phyloP scores from a whole-genome alignment of 441 rosid species.

The Populus hybrid region DNA sequence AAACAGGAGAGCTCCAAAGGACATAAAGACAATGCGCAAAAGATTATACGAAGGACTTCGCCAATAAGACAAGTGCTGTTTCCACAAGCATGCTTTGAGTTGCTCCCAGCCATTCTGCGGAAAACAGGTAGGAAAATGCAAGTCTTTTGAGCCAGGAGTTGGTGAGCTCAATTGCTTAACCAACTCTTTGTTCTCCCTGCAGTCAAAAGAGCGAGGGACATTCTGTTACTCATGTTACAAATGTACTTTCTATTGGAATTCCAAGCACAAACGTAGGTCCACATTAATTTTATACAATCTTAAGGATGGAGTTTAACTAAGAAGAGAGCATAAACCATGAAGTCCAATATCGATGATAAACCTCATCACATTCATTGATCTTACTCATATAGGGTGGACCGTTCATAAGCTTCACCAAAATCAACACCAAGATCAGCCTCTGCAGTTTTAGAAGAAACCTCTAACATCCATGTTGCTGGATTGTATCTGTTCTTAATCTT shows the following conservation, averaged over 20 bases:
- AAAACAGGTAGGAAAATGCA: slow-evolving; percentile 44
- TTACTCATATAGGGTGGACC: slow-evolving; percentile 37
- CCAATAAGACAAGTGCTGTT: slow-evolving; percentile 69
- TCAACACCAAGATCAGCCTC: slow-evolving; percentile 50
- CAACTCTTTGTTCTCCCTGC: slow-evolving; percentile 39
- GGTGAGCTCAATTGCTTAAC: slow-evolving; percentile 39
- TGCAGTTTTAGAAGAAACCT: slow-evolving; percentile 47
- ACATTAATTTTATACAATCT: not conserved
- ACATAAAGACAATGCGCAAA: slow-evolving; percentile 38
- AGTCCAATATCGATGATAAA: not conserved
- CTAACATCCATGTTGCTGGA: slow-evolving; percentile 73
- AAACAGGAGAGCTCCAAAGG: slow-evolving; percentile 32
- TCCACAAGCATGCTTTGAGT: slow-evolving; percentile 68
- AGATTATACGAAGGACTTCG: slow-evolving; percentile 69
- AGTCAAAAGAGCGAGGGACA: slow-evolving; percentile 2
- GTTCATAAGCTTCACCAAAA: slow-evolving; percentile 40
- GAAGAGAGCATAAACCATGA: not conserved
- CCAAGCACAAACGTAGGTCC: not conserved
- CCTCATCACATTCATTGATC: slow-evolving; percentile 1
- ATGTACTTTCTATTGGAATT: not conserved
- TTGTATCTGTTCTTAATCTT: slow-evolving; percentile 54
- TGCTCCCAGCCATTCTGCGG: slow-evolving; percentile 49
- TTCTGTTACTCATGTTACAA: not conserved
- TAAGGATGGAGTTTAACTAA: too few species aligned
- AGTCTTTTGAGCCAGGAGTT: slow-evolving; percentile 37